Base-by-base conservation (phyloP, 2,329 filamentous ascomycete genomes). In the Microdochium nivale region DNA sequence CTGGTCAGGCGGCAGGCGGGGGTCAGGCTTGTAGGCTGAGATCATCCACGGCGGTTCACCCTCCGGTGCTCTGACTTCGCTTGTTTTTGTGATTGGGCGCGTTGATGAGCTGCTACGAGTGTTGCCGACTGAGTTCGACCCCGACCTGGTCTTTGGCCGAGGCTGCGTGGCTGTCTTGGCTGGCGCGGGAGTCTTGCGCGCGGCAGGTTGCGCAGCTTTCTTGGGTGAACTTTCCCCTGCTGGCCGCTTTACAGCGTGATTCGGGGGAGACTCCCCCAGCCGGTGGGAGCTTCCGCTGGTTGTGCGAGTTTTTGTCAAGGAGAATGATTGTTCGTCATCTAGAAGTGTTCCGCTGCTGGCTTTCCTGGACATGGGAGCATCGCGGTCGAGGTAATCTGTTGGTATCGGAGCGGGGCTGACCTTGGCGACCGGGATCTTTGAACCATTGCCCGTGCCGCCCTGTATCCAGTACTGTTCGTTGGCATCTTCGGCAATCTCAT, bases 11-110 rank as follows among this genome's bases (percentile, higher is more conserved):
- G 94, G 94, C 32, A 99, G 75, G 54, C 90, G 86, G 27, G 94
- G 94, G 65, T 99, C 94, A 0, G 94, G 94, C 63, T 95, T 95
- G 69, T 96, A 99, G 70, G 95, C 90, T 23, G 87, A 88, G 47
- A 94, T 81, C 70, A 97, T 81, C 94, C 94, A 99, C 49, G 94
- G 94, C 10, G 94, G 90, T 51, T 97, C 92, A 21, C 94, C 94
- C 73, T 97, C 94, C 1, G 91, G 91, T 43, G 84, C 81, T 63
- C 89, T 67, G 27, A 77, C 58, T 53, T 80, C 80, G 21, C 83
- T 83, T 7, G 81, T 82, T 54, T 83, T 76, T 1, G 84, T 88
- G 2, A 75, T 71, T 21, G 85, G 84, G 14, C 83, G 77, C 32
- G 78, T 83, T 53, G 65, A 67, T 49, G 74, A 78, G 48, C 60